Percentiles rank a stretch among this genome's conserved stretches.
Conservation (phyloP, 768 basidiomycete species). For the Sutorius australiensis region DNA sequence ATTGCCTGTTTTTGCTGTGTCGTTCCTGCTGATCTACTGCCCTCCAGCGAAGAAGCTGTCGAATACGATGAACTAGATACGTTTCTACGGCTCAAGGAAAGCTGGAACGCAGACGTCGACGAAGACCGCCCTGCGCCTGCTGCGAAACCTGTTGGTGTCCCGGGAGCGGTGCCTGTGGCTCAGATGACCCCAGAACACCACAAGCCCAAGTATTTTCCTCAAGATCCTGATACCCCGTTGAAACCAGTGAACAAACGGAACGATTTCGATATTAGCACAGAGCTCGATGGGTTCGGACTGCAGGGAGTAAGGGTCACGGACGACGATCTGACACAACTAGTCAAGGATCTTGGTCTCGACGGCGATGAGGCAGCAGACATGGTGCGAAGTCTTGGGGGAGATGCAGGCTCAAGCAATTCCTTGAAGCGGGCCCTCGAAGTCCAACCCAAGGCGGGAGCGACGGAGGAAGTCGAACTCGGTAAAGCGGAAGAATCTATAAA, state of each 20-base stretch:
- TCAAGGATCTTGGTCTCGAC: slow-evolving; percentile 71
- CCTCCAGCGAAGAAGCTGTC: slow-evolving; percentile 74
- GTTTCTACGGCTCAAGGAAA: slow-evolving; percentile 72
- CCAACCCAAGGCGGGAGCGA: slow-evolving; percentile 6
- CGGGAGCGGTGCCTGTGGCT: slow-evolving; percentile 68
- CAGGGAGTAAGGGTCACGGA: slow-evolving; percentile 76
- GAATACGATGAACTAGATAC: slow-evolving; percentile 68
- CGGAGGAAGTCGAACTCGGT: background rate
- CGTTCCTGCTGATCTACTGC: slow-evolving; percentile 5
- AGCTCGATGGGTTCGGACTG: slow-evolving; percentile 66
- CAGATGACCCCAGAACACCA: slow-evolving; percentile 81
- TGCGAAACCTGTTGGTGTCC: slow-evolving; percentile 70
- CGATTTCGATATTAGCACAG: slow-evolving; percentile 62
- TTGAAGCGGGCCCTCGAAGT: slow-evolving; percentile 8
- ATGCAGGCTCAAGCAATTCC: slow-evolving; percentile 9
- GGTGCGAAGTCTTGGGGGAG: slow-evolving; percentile 55
- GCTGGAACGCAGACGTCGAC: slow-evolving; percentile 56
- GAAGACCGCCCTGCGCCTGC: slow-evolving; percentile 54
- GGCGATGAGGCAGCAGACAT: slow-evolving; percentile 76
- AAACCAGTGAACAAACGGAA: slow-evolving; percentile 57
- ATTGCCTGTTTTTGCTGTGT: background rate
- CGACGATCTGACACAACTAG: slow-evolving; percentile 66
- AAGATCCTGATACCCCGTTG: slow-evolving; percentile 40
- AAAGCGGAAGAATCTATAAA: slow-evolving; percentile 1
- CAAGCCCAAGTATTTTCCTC: slow-evolving; percentile 51